These are phyloP conservation scores for Fraxinus americana DNA, from an alignment of 257 asterid species.

Conservation along the genomic window DNA sequence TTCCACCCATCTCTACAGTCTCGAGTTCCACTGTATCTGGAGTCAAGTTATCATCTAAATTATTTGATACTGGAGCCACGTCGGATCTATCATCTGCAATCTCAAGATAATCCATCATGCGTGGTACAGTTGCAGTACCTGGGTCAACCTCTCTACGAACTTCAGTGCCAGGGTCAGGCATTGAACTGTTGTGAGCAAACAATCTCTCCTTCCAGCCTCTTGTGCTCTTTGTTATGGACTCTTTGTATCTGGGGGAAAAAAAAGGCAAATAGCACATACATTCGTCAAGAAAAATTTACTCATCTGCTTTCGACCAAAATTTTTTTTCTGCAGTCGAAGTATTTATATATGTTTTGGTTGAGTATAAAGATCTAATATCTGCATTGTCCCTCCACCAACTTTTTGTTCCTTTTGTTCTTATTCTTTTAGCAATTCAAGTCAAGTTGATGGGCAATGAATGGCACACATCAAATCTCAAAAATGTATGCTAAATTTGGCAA, in stretches of 20 bases:
- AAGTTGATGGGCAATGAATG: constrained; percentile 12
- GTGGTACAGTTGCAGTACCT: constrained; percentile 45
- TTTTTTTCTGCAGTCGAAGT: background rate
- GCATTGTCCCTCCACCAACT: background rate
- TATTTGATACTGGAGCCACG: constrained; percentile 39
- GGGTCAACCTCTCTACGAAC: constrained; percentile 45
- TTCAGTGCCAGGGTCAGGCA: constrained; percentile 48
- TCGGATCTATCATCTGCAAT: constrained; percentile 49
- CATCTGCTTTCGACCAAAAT: background rate
- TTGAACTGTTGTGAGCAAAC: constrained; percentile 63
- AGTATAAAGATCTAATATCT: background rate
- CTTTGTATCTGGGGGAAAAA: constrained; percentile 64
- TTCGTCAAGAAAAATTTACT: background rate
- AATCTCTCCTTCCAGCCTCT: constrained; percentile 96
- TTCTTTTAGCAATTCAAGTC: background rate
- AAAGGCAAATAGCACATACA: background rate
- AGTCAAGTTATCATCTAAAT: constrained; percentile 32
- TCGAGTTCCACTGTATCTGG: constrained; percentile 32
- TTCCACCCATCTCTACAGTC: constrained; percentile 27
- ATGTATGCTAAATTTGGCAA: background rate
- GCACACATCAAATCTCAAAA: background rate
- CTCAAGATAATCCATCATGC: constrained; percentile 70
- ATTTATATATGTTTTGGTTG: background rate
- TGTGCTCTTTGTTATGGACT: constrained; percentile 82
- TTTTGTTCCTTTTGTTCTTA: background rate